phyloP scores from a whole-genome alignment of 495 filamentous ascomycete species.

The Jackrogersella minutella region DNA sequence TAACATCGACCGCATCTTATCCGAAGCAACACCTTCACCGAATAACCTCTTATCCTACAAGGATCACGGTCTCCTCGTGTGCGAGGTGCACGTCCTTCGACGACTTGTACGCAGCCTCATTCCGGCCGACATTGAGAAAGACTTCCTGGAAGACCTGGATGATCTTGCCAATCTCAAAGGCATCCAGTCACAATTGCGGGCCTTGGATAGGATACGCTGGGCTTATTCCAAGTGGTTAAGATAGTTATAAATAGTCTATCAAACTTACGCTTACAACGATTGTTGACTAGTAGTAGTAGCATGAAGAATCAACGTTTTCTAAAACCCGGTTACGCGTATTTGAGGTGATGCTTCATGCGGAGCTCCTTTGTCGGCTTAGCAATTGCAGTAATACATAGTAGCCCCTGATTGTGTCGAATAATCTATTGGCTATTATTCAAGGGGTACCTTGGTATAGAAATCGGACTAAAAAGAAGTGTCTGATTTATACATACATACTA shows the following conservation, averaged over 20 bases:
- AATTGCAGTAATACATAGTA: too few relatives aligned
- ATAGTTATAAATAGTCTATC: slow-evolving; percentile 13
- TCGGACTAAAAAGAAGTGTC: slow-evolving; percentile 21
- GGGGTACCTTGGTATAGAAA: not conserved
- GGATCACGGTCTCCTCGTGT: slow-evolving; percentile 88
- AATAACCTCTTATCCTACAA: slow-evolving; percentile 80
- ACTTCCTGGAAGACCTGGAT: slow-evolving; percentile 84
- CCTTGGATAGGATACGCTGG: slow-evolving; percentile 84
- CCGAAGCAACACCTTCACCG: slow-evolving; percentile 65
- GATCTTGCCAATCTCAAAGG: slow-evolving; percentile 84
- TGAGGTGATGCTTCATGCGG: not conserved
- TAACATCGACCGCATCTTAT: slow-evolving; percentile 85
- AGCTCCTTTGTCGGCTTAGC: too few relatives aligned
- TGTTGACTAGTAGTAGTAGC: slow-evolving; percentile 7
- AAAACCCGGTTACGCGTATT: not conserved
- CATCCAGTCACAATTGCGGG: slow-evolving; percentile 74
- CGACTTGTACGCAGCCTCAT: slow-evolving; percentile 68
- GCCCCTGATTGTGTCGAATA: slow-evolving; percentile 1
- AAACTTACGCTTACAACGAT: not conserved
- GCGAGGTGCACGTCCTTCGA: slow-evolving; percentile 83
- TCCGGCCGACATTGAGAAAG: slow-evolving; percentile 73
- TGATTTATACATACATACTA: not conserved
- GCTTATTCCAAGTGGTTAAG: slow-evolving; percentile 80
- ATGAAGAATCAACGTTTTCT: not conserved
- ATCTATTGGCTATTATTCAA: not conserved